These are phyloP conservation scores for Pyrenophora seminiperda DNA, from an alignment of 2,329 filamentous ascomycete genomes.

Conservation along the genomic window DNA sequence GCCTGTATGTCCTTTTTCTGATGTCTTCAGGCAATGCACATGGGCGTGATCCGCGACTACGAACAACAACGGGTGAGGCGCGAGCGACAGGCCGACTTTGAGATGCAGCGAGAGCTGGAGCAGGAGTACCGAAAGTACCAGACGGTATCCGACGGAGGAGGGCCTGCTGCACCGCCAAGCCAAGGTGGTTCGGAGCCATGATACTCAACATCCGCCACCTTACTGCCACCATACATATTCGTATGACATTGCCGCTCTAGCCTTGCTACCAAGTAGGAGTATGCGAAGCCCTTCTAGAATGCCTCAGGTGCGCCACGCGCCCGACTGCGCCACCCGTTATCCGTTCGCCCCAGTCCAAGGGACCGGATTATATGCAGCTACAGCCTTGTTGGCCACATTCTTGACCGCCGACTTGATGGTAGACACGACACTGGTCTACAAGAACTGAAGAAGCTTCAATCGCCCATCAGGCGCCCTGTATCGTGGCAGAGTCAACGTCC, in stretches of 20 bases:
- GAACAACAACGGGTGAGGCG: constrained; percentile 89
- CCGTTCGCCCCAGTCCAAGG: constrained; percentile 8
- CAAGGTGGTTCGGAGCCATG: constrained; percentile 17
- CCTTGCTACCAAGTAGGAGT: too few relatives aligned
- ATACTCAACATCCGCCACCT: not conserved
- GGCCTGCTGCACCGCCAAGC: constrained; percentile 33
- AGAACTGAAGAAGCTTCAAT: not conserved
- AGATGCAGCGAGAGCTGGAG: constrained; percentile 84
- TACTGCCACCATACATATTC: constrained; percentile 6
- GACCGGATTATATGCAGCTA: constrained; percentile 12
- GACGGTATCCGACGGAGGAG: constrained; percentile 62
- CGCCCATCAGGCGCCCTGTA: constrained; percentile 2
- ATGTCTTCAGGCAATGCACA: constrained; percentile 80
- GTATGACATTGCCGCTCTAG: constrained; percentile 2
- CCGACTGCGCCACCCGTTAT: constrained; percentile 19
- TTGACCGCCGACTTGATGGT: too few relatives aligned
- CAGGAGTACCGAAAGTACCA: constrained; percentile 90
- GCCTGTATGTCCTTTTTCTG: constrained; percentile 22
- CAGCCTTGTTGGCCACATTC: constrained; percentile 9
- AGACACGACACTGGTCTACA: too few relatives aligned
- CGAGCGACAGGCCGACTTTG: constrained; percentile 92
- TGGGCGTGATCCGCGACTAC: constrained; percentile 90
- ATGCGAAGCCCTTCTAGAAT: not conserved
- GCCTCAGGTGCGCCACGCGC: constrained; percentile 12
- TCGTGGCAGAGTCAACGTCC: not conserved